Evolutionary conservation across 805 yeast genomes (phyloP).

Genomic region (Komagataella pseudopastoris): DNA sequence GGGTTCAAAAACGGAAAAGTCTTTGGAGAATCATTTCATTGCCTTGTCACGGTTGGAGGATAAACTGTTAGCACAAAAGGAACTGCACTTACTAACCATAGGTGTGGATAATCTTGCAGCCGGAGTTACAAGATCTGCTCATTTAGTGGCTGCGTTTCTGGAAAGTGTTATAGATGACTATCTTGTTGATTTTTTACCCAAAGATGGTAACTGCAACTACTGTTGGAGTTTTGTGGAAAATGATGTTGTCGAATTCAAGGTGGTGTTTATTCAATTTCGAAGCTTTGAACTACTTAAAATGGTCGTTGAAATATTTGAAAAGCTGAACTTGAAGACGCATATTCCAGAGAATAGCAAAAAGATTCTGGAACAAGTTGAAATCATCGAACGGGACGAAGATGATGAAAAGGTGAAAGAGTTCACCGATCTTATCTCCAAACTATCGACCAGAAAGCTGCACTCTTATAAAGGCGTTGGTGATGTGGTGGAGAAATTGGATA

Average conservation of each 20-base stretch:
- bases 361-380: background rate
- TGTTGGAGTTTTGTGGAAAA: slow-evolving; percentile 12
- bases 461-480: background rate
- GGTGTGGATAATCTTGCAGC: slow-evolving; percentile 10
- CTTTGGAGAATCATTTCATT: background rate
- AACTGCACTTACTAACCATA: slow-evolving; percentile 4
- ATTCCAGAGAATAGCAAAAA: slow-evolving; percentile 1
- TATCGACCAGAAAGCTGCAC: background rate
- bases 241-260: slow-evolving; percentile 7
- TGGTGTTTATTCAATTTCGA: slow-evolving; percentile 13
- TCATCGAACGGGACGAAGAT: background rate
- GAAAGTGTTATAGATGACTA: slow-evolving; percentile 2
- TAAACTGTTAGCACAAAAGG: background rate
- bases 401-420: background rate
- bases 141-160: slow-evolving; percentile 10
- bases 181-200: background rate
- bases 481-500: slow-evolving; percentile 5
- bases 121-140: slow-evolving; percentile 5
- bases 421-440: background rate
- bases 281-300: background rate
- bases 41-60: background rate
- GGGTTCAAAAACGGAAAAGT: background rate
- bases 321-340: background rate
- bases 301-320: background rate
- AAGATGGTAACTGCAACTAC: slow-evolving; percentile 3